Percentiles rank a stretch among this genome's conserved stretches.
These are phyloP conservation scores for Entonaema liquescens DNA, from an alignment of 495 filamentous ascomycete genomes.

Conservation along the genomic window DNA sequence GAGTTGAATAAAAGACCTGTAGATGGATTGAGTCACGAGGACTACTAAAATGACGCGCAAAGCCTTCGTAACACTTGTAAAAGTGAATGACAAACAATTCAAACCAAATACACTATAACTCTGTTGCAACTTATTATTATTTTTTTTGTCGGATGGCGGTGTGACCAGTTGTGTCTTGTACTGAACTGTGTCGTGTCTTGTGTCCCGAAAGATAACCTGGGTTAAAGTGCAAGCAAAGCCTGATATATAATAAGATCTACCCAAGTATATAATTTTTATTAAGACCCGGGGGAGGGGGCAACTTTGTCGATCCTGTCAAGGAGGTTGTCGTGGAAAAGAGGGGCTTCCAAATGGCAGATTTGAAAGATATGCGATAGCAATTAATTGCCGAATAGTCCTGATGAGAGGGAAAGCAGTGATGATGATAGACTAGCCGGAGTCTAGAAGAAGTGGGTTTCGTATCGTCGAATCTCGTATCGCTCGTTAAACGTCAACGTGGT, in stretches of 20 bases:
- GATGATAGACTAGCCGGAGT: slow-evolving; percentile 41
- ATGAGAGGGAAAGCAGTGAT: slow-evolving; percentile 20
- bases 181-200: slow-evolving; percentile 34
- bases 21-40: slow-evolving; percentile 31
- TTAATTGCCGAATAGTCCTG: slow-evolving; percentile 39
- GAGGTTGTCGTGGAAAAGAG: slow-evolving; percentile 40
- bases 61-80: slow-evolving; percentile 28
- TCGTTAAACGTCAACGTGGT: slow-evolving; percentile 29
- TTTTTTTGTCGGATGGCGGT: slow-evolving; percentile 29
- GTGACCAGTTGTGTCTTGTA: slow-evolving; percentile 34
- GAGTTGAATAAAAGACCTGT: slow-evolving; percentile 6
- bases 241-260: slow-evolving; percentile 45
- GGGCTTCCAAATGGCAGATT: slow-evolving; percentile 27
- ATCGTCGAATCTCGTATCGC: slow-evolving; percentile 40
- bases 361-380: slow-evolving; percentile 35
- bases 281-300: slow-evolving; percentile 32
- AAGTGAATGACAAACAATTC: slow-evolving; percentile 25
- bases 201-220: slow-evolving; percentile 21
- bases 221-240: slow-evolving; percentile 20
- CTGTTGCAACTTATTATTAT: too few relatives aligned
- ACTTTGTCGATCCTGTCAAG: slow-evolving; percentile 40
- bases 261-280: slow-evolving; percentile 32
- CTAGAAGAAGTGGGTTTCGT: slow-evolving; percentile 35
- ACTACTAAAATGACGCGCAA: slow-evolving; percentile 26
- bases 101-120: slow-evolving; percentile 26